These are phyloP conservation scores for Chaetoceros muelleri DNA, from an alignment of 108 stramenopile genomes.

Conservation along the genomic window DNA sequence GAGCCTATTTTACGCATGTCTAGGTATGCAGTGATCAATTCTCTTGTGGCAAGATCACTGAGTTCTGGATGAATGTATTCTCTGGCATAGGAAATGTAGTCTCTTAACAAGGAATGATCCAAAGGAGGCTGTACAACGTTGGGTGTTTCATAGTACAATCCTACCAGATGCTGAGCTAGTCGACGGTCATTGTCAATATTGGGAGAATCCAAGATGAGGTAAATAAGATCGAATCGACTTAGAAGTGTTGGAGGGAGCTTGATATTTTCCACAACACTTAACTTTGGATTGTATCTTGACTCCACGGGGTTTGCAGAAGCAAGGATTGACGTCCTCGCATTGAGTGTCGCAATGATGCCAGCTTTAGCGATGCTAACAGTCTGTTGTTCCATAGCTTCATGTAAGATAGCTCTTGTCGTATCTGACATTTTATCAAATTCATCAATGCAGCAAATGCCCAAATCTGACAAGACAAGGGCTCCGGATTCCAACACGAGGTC, in stretches of 20 bases:
- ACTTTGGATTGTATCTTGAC: conserved; percentile 93
- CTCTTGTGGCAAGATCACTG: conserved; percentile 72
- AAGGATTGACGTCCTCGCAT: conserved; percentile 95
- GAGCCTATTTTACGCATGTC: conserved; percentile 78
- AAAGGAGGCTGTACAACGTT: conserved; percentile 68
- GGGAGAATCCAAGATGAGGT: conserved; percentile 92
- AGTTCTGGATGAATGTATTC: conserved; percentile 78
- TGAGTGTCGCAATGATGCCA: conserved; percentile 96
- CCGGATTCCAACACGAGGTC: conserved; percentile 96
- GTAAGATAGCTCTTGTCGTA: conserved; percentile 93
- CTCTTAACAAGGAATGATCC: conserved; percentile 68
- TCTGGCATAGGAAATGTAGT: conserved; percentile 93
- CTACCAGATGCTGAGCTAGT: conserved; percentile 85
- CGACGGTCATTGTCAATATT: conserved; percentile 80
- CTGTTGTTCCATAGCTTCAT: conserved; percentile 99
- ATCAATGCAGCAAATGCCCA: conserved; percentile 95
- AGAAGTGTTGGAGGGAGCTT: conserved; percentile 97
- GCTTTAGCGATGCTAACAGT: conserved; percentile 98
- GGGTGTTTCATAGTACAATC: conserved; percentile 79
- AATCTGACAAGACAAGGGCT: conserved; percentile 94
- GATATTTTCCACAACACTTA: conserved; percentile 97
- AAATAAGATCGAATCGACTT: conserved; percentile 97
- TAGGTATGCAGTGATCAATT: conserved; percentile 87
- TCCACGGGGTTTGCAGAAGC: conserved; percentile 98
- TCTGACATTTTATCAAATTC: conserved; percentile 99